Evolutionary conservation across 495 filamentous ascomycete species (phyloP).

Genomic region (Penicillium daleae): DNA sequence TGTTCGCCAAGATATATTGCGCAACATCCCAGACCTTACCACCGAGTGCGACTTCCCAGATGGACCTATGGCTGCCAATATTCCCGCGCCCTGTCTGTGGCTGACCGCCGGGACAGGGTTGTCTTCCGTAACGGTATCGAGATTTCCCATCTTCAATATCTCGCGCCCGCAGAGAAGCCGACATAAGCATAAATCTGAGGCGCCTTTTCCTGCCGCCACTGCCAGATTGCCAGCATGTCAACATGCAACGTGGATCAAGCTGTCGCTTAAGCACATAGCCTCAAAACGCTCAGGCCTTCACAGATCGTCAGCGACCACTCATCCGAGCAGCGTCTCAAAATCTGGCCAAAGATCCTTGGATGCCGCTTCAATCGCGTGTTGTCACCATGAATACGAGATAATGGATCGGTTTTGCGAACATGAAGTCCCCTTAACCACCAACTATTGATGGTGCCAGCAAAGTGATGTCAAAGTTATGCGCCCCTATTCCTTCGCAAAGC

Average conservation of each 20-base stretch:
- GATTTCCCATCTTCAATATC: not conserved
- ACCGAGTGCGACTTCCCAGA: not conserved
- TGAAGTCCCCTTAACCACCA: not conserved
- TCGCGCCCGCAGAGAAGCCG: not conserved
- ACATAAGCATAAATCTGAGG: not conserved
- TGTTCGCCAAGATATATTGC: slow-evolving; percentile 21
- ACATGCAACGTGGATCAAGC: not conserved
- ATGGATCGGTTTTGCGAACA: not conserved
- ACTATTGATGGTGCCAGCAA: not conserved
- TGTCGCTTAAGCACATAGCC: not conserved
- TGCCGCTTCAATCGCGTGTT: too few species aligned
- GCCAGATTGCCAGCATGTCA: not conserved
- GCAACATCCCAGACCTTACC: slow-evolving; percentile 1
- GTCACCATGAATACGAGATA: not conserved
- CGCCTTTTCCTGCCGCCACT: not conserved
- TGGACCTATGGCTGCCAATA: slow-evolving; percentile 10
- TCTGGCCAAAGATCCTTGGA: not conserved
- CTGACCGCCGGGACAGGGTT: slow-evolving; percentile 1
- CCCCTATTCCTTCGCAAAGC: not conserved
- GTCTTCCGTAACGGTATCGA: not conserved
- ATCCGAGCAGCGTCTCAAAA: not conserved
- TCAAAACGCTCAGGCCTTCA: not conserved
- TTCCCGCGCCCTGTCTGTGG: slow-evolving; percentile 13
- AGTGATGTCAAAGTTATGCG: not conserved
- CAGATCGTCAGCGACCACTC: not conserved